Evolutionary conservation across 1,139 yeast genomes (phyloP), one percentile per base, ranked within the genome.

Genomic region (Lodderomyces pseudojiufengensis): DNA sequence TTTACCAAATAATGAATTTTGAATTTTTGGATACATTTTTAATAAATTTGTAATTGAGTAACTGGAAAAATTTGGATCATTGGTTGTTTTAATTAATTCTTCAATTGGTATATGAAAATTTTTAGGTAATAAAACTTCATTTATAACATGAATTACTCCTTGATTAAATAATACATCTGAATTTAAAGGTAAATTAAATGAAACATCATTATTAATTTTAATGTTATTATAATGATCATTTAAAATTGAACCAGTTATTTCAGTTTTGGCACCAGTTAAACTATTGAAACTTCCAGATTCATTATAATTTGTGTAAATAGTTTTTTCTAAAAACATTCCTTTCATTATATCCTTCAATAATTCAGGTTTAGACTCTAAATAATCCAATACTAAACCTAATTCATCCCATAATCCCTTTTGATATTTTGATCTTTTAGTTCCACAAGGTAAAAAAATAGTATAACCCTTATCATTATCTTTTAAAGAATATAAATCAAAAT

Each of bases 81-180:
- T 56, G 1, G 72, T 66, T 0, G 73, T 57, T 25, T 46, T 48
- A 11, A 90, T 62, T 35, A 92, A 64, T 38, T 86, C 83, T 1
- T 46, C 38, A 12, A 85, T 61, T 0, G 80, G 58, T 3, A 92
- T 72, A 8, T 65, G 56, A 23, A 90, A 59, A 23, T 63, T 57
- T 0, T 61, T 56, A 0, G 97, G 95, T 8, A 87, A 59, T 2
- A 76, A 52, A 0, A 86, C 65, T 9, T 70, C 57, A 31, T 70
- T 62, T 5, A 84, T 63, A 2, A 90, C 78, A 53, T 88, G 97
- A 2, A 86, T 76, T 0, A 90, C 96, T 1, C 97, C 98, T 51
- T 84, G 82, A 43, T 76, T 79, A 54, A 85, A 90, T 12, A 92
- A 55, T 7, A 87, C 70, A 54, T 92, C 97, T 2, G 78, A 65